These are phyloP conservation scores for Aspergillus biplanus DNA, from an alignment of 495 filamentous ascomycete genomes.

Conservation along the genomic window DNA sequence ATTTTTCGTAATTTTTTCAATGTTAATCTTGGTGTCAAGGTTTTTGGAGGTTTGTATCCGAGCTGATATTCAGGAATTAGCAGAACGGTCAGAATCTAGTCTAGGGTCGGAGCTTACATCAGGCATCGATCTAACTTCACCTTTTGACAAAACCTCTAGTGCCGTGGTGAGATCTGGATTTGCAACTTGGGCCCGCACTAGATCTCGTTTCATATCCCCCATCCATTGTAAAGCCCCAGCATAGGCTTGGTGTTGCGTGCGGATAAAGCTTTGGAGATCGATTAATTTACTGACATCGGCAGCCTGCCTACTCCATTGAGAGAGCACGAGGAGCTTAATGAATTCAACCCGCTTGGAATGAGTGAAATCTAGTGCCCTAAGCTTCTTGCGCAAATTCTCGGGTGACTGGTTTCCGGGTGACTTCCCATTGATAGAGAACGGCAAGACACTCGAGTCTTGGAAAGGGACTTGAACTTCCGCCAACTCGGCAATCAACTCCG, in stretches of 20 bases:
- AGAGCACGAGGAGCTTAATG: slow-evolving; percentile 87
- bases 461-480: slow-evolving; percentile 63
- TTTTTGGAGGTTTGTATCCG: slow-evolving; percentile 76
- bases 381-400: slow-evolving; percentile 78
- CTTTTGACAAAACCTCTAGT: slow-evolving; percentile 76
- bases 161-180: slow-evolving; percentile 92
- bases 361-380: slow-evolving; percentile 72
- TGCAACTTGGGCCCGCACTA: slow-evolving; percentile 67
- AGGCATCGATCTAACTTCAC: slow-evolving; percentile 73
- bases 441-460: slow-evolving; percentile 30
- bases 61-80: slow-evolving; percentile 53
- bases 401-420: slow-evolving; percentile 58
- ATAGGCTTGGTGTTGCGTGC: slow-evolving; percentile 60
- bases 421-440: slow-evolving; percentile 54
- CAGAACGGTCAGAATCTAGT: slow-evolving; percentile 10
- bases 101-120: slow-evolving; percentile 56
- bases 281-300: slow-evolving; percentile 79
- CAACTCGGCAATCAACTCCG: slow-evolving; percentile 69
- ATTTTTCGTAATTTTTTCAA: slow-evolving; percentile 73
- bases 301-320: slow-evolving; percentile 82
- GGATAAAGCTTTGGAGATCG: slow-evolving; percentile 76
- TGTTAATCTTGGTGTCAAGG: slow-evolving; percentile 65
- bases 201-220: slow-evolving; percentile 68
- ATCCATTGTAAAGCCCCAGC: slow-evolving; percentile 59
- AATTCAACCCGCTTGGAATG: slow-evolving; percentile 69